phyloP scores from a whole-genome alignment of 495 filamentous ascomycete genomes.

The Endocarpon pusillum region DNA sequence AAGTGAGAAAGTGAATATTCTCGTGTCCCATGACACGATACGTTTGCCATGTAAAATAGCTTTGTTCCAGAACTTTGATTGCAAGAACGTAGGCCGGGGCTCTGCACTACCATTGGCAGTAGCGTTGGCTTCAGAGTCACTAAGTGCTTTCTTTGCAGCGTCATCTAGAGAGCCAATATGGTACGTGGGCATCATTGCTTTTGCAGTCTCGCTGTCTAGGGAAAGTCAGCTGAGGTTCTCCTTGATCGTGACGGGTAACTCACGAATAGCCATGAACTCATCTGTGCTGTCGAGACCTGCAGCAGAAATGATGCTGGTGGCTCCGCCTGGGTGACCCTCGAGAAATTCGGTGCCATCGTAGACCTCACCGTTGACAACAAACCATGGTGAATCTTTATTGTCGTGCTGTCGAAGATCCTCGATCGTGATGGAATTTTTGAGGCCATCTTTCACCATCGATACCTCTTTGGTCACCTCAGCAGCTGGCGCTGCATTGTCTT shows the following conservation, averaged over 20 bases:
- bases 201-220: slow-evolving; percentile 79
- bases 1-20: slow-evolving; percentile 67
- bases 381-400: slow-evolving; percentile 59
- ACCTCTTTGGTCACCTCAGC: slow-evolving; percentile 41
- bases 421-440: slow-evolving; percentile 45
- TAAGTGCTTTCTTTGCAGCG: slow-evolving; percentile 34
- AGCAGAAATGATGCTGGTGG: slow-evolving; percentile 68
- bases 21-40: slow-evolving; percentile 61
- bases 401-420: slow-evolving; percentile 60
- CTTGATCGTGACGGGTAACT: slow-evolving; percentile 17
- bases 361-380: slow-evolving; percentile 80
- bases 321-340: slow-evolving; percentile 77
- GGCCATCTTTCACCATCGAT: slow-evolving; percentile 59
- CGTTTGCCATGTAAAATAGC: slow-evolving; percentile 47
- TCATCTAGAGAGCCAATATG: slow-evolving; percentile 68
- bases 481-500: slow-evolving; percentile 27
- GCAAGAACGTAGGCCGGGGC: slow-evolving; percentile 43
- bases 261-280: slow-evolving; percentile 90
- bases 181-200: slow-evolving; percentile 77
- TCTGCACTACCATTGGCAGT: slow-evolving; percentile 9
- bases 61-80: slow-evolving; percentile 53
- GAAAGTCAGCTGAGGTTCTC: not conserved
- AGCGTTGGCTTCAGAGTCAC: slow-evolving; percentile 15
- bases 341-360: slow-evolving; percentile 80
- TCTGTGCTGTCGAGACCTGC: slow-evolving; percentile 79